These are phyloP conservation scores for Lachancea fermentati DNA, from an alignment of 805 yeast genomes.

Conservation along the genomic window DNA sequence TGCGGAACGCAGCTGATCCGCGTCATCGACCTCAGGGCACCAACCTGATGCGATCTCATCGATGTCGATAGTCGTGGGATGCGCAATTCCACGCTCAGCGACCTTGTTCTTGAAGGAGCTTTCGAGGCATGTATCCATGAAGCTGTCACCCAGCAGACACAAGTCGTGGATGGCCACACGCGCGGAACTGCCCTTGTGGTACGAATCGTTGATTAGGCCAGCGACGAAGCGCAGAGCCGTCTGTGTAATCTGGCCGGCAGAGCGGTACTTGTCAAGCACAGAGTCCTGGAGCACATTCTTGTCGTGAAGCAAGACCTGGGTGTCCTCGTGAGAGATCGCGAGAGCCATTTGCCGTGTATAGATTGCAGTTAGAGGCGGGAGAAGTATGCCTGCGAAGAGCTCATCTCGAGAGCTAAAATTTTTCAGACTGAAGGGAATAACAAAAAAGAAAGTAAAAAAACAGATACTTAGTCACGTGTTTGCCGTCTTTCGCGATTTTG, in stretches of 20 bases:
- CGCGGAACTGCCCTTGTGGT: constrained; percentile 44
- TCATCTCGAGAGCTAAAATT: constrained; percentile 10
- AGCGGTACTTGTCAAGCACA: constrained; percentile 74
- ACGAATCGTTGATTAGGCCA: constrained; percentile 63
- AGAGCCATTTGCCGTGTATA: constrained; percentile 48
- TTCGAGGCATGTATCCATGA: constrained; percentile 53
- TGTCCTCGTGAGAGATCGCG: constrained; percentile 70
- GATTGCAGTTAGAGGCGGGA: background rate
- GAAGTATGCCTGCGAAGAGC: constrained; percentile 3
- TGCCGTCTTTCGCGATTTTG: no score
- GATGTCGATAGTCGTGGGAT: constrained; percentile 84
- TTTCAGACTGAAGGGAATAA: constrained; percentile 3
- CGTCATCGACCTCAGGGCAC: constrained; percentile 78
- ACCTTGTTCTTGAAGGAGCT: constrained; percentile 57
- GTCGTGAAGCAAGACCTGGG: constrained; percentile 63
- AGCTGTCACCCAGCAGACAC: constrained; percentile 78
- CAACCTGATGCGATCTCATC: constrained; percentile 74
- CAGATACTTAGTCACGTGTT: background rate
- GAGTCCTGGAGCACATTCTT: constrained; percentile 59
- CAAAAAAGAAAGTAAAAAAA: background rate
- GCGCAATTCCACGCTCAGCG: constrained; percentile 86
- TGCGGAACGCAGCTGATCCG: constrained; percentile 30
- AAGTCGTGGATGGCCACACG: constrained; percentile 57
- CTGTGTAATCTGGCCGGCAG: constrained; percentile 86
- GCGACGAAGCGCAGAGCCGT: constrained; percentile 66